phyloP scores from a whole-genome alignment of 768 basidiomycete genomes.

The Porpolomopsis calyptriformis region DNA sequence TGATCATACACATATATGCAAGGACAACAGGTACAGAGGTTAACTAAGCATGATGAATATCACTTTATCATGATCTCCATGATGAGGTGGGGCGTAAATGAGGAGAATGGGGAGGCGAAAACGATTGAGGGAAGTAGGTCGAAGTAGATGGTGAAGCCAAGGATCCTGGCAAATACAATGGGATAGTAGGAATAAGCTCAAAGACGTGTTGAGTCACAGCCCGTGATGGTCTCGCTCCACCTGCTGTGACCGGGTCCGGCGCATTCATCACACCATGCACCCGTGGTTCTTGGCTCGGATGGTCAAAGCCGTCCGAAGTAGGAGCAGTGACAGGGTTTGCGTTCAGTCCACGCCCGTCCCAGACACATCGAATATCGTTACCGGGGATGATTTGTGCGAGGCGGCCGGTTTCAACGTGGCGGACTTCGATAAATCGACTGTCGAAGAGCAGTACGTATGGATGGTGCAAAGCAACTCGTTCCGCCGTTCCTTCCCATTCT shows the following conservation, averaged over 20 bases:
- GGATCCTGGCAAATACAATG: constrained; percentile 53
- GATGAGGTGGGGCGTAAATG: constrained; percentile 24
- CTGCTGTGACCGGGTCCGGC: constrained; percentile 30
- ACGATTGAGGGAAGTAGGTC: constrained; percentile 42
- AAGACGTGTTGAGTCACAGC: constrained; percentile 64
- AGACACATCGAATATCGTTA: constrained; percentile 75
- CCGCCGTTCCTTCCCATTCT: constrained; percentile 93
- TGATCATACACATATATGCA: not conserved
- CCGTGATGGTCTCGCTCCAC: constrained; percentile 30
- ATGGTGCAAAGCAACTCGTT: constrained; percentile 81
- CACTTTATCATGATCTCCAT: constrained; percentile 7
- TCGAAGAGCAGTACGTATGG: constrained; percentile 90
- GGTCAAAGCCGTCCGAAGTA: constrained; percentile 45
- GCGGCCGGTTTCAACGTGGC: constrained; percentile 73
- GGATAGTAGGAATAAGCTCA: constrained; percentile 69
- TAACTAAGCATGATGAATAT: not conserved
- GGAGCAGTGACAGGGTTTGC: constrained; percentile 55
- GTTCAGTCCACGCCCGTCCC: constrained; percentile 66
- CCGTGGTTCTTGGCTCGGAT: constrained; percentile 58
- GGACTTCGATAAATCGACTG: constrained; percentile 84
- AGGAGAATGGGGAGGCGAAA: constrained; percentile 49
- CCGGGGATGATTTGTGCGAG: constrained; percentile 81
- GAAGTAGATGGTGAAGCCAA: constrained; percentile 44
- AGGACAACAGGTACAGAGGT: not conserved
- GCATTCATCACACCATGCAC: constrained; percentile 83